Base-by-base conservation (phyloP, 1,139 yeast genomes). In the Sugiyamaella grinbergsii region DNA sequence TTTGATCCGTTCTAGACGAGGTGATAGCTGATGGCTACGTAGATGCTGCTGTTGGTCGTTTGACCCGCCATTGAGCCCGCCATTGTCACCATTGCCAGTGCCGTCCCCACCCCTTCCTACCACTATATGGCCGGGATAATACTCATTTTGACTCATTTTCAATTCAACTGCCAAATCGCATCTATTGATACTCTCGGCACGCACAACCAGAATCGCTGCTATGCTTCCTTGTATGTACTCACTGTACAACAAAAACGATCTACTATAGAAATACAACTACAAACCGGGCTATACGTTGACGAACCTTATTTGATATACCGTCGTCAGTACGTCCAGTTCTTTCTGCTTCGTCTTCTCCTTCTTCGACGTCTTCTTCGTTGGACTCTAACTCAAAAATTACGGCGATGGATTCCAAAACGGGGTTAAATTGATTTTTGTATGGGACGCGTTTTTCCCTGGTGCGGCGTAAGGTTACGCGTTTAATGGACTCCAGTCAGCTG, bases 401-500 rank as follows among this genome's bases (percentile, higher is more conserved):
- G 22, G n/a, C 33, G 37, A 13, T 29, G 37, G 31, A n/a, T n/a
- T 28, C 31, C 45, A 37, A 32, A 41, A 41, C 40, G n/a, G 45
- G 45, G 22, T 19, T 31, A 41, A 41, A 41, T 41, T 29, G 37
- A 41, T 29, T 41, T 41, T 41, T 11, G 16, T 19, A 4, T 23
- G 29, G 45, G 45, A 41, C 45, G 45, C 45, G 45, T 31, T 32
- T 41, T 33, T 13, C 20, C n/a, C 22, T 31, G 38, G 45, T 41
- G 45, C 45, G 45, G 45, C 45, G 24, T 29, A n/a, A 31, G 8
- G 20, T 29, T 29, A 41, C 45, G 45, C 45, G 45, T 41, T 41
- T 31, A 31, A 15, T 28, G 24, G 37, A 18, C 16, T 10, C 20
- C n/a, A 2, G 34, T 26, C 33, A 28, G 33, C 43, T 40, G 43